Evolutionary conservation across 192 early-diverging fungal species (phyloP).

Genomic region (Irineochytrium annulatum): DNA sequence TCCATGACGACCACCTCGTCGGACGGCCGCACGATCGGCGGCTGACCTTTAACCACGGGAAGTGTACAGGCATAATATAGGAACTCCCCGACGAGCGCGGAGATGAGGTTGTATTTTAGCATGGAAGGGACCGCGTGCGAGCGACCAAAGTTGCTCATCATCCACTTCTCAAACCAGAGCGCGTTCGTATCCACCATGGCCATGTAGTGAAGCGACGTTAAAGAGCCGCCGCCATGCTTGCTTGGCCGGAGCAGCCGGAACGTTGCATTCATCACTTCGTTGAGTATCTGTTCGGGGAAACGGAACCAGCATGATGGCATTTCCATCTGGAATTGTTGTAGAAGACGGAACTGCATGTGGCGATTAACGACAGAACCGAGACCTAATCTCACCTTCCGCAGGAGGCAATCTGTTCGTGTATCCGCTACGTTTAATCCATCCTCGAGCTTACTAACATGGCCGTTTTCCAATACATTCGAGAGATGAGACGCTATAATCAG

Average conservation of each 20-base stretch:
- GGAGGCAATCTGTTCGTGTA: slow-evolving; percentile 22
- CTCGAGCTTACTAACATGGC: slow-evolving; percentile 21
- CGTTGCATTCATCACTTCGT: slow-evolving; percentile 36
- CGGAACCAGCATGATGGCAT: slow-evolving; percentile 49
- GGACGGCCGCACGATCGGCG: neutral
- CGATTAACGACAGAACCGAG: neutral
- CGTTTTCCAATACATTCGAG: slow-evolving; percentile 23
- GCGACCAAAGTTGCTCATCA: slow-evolving; percentile 37
- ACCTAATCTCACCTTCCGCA: slow-evolving; percentile 31
- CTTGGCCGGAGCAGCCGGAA: slow-evolving; percentile 28
- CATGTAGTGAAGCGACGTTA: slow-evolving; percentile 40
- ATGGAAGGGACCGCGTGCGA: slow-evolving; percentile 29
- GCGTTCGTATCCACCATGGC: slow-evolving; percentile 36
- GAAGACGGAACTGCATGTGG: slow-evolving; percentile 40
- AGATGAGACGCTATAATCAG: slow-evolving; percentile 38
- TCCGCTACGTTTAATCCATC: slow-evolving; percentile 32
- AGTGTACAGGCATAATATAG: slow-evolving; percentile 15
- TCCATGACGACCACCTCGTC: slow-evolving; percentile 48
- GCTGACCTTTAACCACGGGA: slow-evolving; percentile 7
- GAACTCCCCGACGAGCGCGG: slow-evolving; percentile 23
- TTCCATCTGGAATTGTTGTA: slow-evolving; percentile 48
- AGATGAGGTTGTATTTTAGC: slow-evolving; percentile 20
- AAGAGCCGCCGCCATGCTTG: neutral
- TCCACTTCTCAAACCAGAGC: slow-evolving; percentile 54
- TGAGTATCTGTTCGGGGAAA: slow-evolving; percentile 41